Percentiles rank a stretch among this genome's conserved stretches.
These are phyloP conservation scores for Diplosphaera chodatii DNA, from an alignment of 139 green algal species.

Conservation along the genomic window DNA sequence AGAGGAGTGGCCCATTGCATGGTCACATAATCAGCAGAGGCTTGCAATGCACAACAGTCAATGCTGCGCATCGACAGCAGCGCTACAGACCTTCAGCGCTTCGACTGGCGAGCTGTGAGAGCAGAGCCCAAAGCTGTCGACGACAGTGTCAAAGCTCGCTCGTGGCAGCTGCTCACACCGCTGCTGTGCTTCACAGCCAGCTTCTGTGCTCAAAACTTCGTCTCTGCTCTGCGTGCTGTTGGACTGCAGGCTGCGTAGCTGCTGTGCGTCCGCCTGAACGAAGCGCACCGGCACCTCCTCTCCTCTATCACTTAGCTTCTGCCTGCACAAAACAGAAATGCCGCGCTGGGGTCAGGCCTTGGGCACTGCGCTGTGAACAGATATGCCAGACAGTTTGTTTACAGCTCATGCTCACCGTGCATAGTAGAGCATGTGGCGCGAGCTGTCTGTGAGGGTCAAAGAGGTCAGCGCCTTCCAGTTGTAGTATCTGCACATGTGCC, in stretches of 20 bases:
- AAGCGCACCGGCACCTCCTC: slow-evolving; percentile 9
- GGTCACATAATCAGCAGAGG: no score
- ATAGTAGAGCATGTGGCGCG: slow-evolving; percentile 48
- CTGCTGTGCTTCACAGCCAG: not conserved
- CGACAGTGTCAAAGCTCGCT: slow-evolving; percentile 59
- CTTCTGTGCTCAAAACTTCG: no score
- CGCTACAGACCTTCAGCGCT: slow-evolving; percentile 22
- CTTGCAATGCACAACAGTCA: no score
- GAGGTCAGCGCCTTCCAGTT: slow-evolving; percentile 12
- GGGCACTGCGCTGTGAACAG: no score
- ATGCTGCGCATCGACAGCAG: not conserved
- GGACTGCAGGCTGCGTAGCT: not conserved
- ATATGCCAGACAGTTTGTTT: not conserved
- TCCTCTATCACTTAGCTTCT: slow-evolving; percentile 1
- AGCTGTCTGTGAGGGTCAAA: slow-evolving; percentile 54
- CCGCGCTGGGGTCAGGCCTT: no score
- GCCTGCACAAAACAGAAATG: no score
- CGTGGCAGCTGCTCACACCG: slow-evolving; percentile 21
- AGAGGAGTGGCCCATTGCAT: no score
- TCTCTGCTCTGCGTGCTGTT: no score
- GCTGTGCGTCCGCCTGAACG: slow-evolving; percentile 25
- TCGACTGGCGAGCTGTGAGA: slow-evolving; percentile 43
- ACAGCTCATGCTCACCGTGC: not conserved
- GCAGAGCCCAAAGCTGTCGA: slow-evolving; percentile 78
- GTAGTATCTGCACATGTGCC: slow-evolving; percentile 37